These are phyloP conservation scores for Pharnaceum exiguum DNA, from an alignment of 148 eudicot species.

Conservation along the genomic window DNA sequence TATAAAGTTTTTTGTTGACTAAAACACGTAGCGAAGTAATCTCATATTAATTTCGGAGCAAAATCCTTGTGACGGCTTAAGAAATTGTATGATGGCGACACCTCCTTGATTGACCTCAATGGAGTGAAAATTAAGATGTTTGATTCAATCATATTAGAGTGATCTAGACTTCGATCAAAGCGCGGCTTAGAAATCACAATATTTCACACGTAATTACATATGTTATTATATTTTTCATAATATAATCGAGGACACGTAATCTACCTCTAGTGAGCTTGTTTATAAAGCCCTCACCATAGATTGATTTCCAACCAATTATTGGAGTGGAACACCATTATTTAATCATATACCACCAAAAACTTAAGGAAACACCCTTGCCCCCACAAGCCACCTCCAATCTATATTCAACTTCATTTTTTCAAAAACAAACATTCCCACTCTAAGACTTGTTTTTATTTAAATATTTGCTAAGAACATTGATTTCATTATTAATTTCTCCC, in stretches of 20 bases:
- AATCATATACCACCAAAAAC: slow-evolving; percentile 1
- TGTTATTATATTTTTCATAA: not conserved
- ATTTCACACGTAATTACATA: slow-evolving; percentile 20
- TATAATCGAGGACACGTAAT: slow-evolving; percentile 19
- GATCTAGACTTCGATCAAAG: slow-evolving; percentile 12
- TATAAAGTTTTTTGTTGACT: too few species aligned
- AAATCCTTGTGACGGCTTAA: not conserved
- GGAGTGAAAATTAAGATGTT: not conserved
- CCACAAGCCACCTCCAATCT: slow-evolving; percentile 18
- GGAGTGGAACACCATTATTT: slow-evolving; percentile 20
- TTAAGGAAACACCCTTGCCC: slow-evolving; percentile 9
- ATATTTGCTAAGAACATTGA: not conserved
- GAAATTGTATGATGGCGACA: not conserved
- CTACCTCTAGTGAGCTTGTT: slow-evolving; percentile 13
- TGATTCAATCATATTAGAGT: not conserved
- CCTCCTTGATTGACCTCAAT: slow-evolving; percentile 4
- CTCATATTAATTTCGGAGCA: not conserved
- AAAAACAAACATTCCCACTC: not conserved
- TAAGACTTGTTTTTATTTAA: not conserved
- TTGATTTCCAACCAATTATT: slow-evolving; percentile 22
- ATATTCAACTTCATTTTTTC: slow-evolving; percentile 1
- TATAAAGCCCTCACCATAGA: not conserved
- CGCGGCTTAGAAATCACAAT: not conserved
- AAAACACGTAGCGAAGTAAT: too few species aligned
- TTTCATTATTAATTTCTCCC: slow-evolving; percentile 1